Evolutionary conservation across 495 filamentous ascomycete genomes (phyloP), one percentile per base, ranked within the genome.

Genomic region (Aspergillus incahuasiensis): DNA sequence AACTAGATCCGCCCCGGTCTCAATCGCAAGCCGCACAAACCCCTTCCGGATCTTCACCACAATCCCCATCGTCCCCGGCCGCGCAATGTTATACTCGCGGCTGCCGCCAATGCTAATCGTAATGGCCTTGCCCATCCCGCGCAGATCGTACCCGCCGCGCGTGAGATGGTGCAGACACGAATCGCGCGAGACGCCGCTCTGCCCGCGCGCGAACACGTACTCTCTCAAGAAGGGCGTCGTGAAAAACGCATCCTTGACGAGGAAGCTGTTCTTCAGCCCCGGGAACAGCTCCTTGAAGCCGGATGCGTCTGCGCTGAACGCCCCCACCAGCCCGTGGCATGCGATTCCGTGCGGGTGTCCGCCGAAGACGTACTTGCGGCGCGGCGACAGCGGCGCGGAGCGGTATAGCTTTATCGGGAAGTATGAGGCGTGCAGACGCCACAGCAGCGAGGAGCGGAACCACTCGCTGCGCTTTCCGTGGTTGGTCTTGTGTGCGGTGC

Each of bases 321-420:
- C 84, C 2, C 84, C 87, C 63, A 87, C 87, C 4, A 90, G 88
- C 20, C 90, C 90, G 54, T 92, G 86, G 18, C 83, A 86, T 59
- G 92, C 91, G 67, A 95, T 90, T 43, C 90, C 90, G 67, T 95
- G 90, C 0, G 90, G 90, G 66, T 92, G 90, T 63, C 92, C 92
- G 30, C 90, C 90, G 65, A 95, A 91, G 59, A 95, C 88, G 74
- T 95, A 95, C 68, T 92, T 92, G 52, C 86, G 75, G 5, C 80
- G 84, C 0, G 88, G 77, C 7, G 86, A 81, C 4, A 95, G 82
- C 1, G 52, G 32, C 5, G 47, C 32, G 0, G 55, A 50, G 6
- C 63, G 58, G 34, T 63, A 60, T 0, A 66, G 43, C 0, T 38
- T 52, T 18, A 63, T 55, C 3, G 63, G 63, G 47, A 66, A 66